Evolutionary conservation across 2,329 filamentous ascomycete species (phyloP), one percentile per base, ranked within the genome.

Genomic region (Pyricularia sp.): DNA sequence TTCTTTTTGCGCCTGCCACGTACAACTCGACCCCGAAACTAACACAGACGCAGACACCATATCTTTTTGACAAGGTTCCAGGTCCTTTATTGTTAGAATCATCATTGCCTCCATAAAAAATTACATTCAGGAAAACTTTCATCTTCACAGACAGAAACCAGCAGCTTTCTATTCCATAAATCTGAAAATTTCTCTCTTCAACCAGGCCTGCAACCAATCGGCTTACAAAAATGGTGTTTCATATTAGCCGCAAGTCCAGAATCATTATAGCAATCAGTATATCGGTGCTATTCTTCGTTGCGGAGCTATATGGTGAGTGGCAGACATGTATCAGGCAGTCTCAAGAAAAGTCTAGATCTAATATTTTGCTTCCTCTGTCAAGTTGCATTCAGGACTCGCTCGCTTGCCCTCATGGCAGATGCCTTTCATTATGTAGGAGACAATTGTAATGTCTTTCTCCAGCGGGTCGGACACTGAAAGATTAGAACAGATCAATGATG

Each of bases 341-440:
- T n/a, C 20, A n/a, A 58, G 31, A 6, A 68, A 65, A 12, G 28
- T 30, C 28, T 30, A 6, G 26, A 65, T 59, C 11, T 69, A 70
- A 31, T 71, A 31, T 3, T 26, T 6, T 14, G n/a, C 26, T 17
- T 11, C n/a, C 31, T 23, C 64, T 59, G 36, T 9, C 64, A 70
- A 86, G 86, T 90, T 70, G 89, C 89, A 2, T 90, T 92, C 73
- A 88, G 87, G 70, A 93, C 91, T 1, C 82, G 83, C 68, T 93
- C 91, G 0, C 81, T 94, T 12, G 90, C 90, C 0, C 81, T 94
- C 2, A 81, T 93, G 30, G 90, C 91, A 31, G 91, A 94, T 81
- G 90, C 92, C 0, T 93, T 93, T 73, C 91, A 93, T 76, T 92
- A 92, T 75, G 89, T 91, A 79, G 70, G 85, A 74, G 58, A 55